These are phyloP conservation scores for Globisporangium nagaii DNA, from an alignment of 352 stramenopile species.

Conservation along the genomic window DNA sequence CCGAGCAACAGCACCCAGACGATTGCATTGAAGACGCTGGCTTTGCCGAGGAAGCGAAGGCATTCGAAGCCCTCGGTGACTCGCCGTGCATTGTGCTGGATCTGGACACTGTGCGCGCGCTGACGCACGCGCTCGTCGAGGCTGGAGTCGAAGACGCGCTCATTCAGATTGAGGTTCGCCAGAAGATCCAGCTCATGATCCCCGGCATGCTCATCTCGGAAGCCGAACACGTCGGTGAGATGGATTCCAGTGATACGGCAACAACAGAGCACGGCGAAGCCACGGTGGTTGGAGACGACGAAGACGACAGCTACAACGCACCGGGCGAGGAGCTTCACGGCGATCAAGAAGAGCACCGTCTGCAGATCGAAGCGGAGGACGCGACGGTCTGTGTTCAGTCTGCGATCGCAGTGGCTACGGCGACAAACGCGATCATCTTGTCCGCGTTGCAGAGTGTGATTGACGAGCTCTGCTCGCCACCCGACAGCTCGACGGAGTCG, in stretches of 20 bases:
- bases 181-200: constrained; percentile 9
- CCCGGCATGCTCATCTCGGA: background rate
- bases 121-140: background rate
- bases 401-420: constrained; percentile 10
- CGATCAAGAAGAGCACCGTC: background rate
- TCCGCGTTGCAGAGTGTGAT: constrained; percentile 20
- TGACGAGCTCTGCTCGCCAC: constrained; percentile 9
- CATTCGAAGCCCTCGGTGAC: background rate
- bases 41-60: background rate
- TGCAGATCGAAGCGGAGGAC: background rate
- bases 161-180: constrained; percentile 10
- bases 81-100: background rate
- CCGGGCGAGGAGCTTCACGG: background rate
- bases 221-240: background rate
- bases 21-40: too few relatives aligned
- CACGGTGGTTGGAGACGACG: too few relatives aligned
- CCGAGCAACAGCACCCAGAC: too few relatives aligned
- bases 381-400: constrained; percentile 6
- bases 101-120: constrained; percentile 1
- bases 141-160: constrained; percentile 7
- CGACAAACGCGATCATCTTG: constrained; percentile 22
- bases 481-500: constrained; percentile 7
- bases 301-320: too few relatives aligned
- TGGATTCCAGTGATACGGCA: too few relatives aligned
- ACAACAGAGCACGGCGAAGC: too few relatives aligned